Evolutionary conservation across 441 rosid species (phyloP).

Genomic region (Theobroma grandiflorum): DNA sequence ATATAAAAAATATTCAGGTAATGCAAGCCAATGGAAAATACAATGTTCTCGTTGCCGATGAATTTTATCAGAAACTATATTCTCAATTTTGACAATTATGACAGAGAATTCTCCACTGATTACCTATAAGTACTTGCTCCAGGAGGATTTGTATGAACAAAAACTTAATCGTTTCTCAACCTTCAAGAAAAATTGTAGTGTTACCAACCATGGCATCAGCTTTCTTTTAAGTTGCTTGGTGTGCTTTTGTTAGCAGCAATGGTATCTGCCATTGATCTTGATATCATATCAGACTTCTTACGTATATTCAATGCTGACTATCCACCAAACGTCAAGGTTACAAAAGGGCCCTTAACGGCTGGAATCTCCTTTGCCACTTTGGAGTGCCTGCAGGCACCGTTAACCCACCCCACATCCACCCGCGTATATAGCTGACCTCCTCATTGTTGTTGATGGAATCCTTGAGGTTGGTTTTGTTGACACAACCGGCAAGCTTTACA

Average conservation of each 20-base stretch:
- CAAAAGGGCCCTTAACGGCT: conserved; percentile 30
- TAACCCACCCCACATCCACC: conserved; percentile 32
- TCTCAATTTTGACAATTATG: no score
- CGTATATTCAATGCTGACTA: background rate
- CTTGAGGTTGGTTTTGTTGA: conserved; percentile 32
- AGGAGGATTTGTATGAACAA: background rate
- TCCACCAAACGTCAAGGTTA: conserved; percentile 18
- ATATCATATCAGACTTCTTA: conserved; percentile 26
- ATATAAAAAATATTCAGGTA: no score
- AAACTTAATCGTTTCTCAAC: no score
- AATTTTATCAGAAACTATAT: no score
- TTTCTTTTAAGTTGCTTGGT: no score
- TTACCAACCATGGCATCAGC: background rate
- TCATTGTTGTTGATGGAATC: conserved; percentile 21
- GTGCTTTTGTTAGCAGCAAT: no score
- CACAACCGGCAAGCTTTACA: conserved; percentile 33
- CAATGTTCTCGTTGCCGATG: no score
- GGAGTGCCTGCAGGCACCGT: conserved; percentile 16
- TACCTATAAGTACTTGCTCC: background rate
- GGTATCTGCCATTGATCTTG: background rate
- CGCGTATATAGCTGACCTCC: conserved; percentile 15
- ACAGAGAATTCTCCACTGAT: no score
- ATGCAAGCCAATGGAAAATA: no score
- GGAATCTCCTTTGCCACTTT: conserved; percentile 28
- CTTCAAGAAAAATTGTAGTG: no score